phyloP scores from a whole-genome alignment of 1,139 yeast species.

The Kluyveromyces marxianus region DNA sequence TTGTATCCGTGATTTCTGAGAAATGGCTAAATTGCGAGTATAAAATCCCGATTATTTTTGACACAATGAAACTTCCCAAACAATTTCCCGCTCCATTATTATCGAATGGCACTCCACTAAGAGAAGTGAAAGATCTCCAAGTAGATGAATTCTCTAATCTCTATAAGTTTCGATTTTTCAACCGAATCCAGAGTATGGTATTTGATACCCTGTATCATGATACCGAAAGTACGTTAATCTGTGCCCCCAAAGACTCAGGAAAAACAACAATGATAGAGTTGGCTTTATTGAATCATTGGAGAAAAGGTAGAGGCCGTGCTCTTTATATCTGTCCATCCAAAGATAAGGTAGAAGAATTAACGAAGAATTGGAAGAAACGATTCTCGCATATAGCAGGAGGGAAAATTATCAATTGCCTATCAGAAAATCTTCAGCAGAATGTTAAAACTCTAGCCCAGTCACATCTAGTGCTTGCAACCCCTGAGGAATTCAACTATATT shows the following conservation, averaged over 20 bases:
- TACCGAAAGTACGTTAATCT: constrained; percentile 55
- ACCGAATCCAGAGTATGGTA: constrained; percentile 65
- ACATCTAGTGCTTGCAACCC: constrained; percentile 72
- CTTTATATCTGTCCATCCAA: constrained; percentile 61
- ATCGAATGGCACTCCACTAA: constrained; percentile 43
- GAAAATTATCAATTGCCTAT: constrained; percentile 47
- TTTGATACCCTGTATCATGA: constrained; percentile 54
- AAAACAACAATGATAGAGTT: constrained; percentile 67
- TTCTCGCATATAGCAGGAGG: constrained; percentile 41
- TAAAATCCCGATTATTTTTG: constrained; percentile 53
- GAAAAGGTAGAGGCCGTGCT: constrained; percentile 51
- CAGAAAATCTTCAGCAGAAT: constrained; percentile 55
- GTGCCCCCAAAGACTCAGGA: constrained; percentile 71
- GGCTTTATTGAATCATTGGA: constrained; percentile 68
- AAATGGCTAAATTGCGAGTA: constrained; percentile 77
- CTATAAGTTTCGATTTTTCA: constrained; percentile 49
- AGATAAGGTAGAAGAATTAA: constrained; percentile 42
- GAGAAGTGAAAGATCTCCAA: constrained; percentile 43
- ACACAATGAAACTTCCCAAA: constrained; percentile 53
- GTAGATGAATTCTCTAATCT: constrained; percentile 37
- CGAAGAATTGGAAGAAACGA: constrained; percentile 45
- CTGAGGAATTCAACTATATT: constrained; percentile 62
- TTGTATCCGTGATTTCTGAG: constrained; percentile 67
- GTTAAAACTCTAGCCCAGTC: constrained; percentile 45
- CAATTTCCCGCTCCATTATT: constrained; percentile 56